phyloP scores from a whole-genome alignment of 2,329 filamentous ascomycete species.

The Pseudofabraea citricarpa region DNA sequence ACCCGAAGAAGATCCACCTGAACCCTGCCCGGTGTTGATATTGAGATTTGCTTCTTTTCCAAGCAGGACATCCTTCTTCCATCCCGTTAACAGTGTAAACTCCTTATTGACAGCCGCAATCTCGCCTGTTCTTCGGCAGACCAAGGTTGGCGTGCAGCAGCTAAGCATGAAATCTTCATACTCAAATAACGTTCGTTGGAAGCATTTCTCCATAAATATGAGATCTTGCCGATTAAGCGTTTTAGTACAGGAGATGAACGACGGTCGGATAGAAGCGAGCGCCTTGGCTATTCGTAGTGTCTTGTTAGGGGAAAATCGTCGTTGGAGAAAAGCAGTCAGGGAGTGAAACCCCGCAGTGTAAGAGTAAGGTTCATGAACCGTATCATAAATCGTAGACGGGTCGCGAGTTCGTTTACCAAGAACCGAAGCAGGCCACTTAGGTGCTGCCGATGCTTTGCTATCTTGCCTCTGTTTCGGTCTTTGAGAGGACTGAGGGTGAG shows the following conservation, averaged over 20 bases:
- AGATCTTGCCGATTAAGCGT: slow-evolving; percentile 85
- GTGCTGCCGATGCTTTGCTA: slow-evolving; percentile 12
- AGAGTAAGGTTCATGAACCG: slow-evolving; percentile 84
- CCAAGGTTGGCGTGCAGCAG: slow-evolving; percentile 84
- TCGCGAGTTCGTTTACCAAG: slow-evolving; percentile 58
- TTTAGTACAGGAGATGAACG: slow-evolving; percentile 86
- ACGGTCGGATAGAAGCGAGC: slow-evolving; percentile 83
- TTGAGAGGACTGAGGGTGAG: slow-evolving; percentile 20
- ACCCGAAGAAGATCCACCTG: slow-evolving; percentile 40
- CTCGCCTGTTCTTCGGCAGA: slow-evolving; percentile 88
- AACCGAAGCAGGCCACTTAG: slow-evolving; percentile 23
- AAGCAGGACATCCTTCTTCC: slow-evolving; percentile 84
- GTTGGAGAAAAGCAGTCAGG: slow-evolving; percentile 73
- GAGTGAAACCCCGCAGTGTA: slow-evolving; percentile 90
- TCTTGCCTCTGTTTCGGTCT: slow-evolving; percentile 21
- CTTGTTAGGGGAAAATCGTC: slow-evolving; percentile 72
- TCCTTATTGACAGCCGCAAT: slow-evolving; percentile 95
- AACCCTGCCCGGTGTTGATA: slow-evolving; percentile 56
- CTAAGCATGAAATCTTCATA: slow-evolving; percentile 90
- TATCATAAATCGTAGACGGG: slow-evolving; percentile 81
- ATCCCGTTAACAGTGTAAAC: slow-evolving; percentile 92
- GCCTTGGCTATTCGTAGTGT: slow-evolving; percentile 81
- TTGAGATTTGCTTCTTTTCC: slow-evolving; percentile 87
- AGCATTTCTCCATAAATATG: slow-evolving; percentile 96
- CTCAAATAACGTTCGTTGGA: slow-evolving; percentile 87